These are phyloP conservation scores for Lolium perenne DNA, from an alignment of 176 grass and related monocot genomes.

Conservation along the genomic window DNA sequence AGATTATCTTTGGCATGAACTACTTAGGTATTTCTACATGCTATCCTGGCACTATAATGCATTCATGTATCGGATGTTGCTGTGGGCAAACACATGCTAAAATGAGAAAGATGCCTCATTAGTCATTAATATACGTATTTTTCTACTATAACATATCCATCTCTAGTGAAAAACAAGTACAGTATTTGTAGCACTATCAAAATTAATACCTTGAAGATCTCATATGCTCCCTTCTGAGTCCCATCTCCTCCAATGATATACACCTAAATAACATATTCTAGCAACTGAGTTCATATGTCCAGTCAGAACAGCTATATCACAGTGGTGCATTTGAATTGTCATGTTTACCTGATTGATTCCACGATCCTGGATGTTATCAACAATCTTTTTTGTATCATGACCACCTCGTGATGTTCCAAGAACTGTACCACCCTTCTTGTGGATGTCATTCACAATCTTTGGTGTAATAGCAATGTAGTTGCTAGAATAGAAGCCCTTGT, in stretches of 20 bases:
- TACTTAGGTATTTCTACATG: neutral
- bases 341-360: slow-evolving; percentile 91
- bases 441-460: slow-evolving; percentile 94
- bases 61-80: neutral
- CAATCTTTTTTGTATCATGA: slow-evolving; percentile 94
- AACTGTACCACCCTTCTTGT: slow-evolving; percentile 93
- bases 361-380: slow-evolving; percentile 95
- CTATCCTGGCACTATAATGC: neutral
- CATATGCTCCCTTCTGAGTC: slow-evolving; percentile 90
- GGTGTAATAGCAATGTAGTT: slow-evolving; percentile 86
- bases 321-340: slow-evolving; percentile 31
- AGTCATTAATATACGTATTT: neutral
- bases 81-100: neutral
- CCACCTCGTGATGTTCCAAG: slow-evolving; percentile 96
- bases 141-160: neutral
- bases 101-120: neutral
- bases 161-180: slow-evolving; percentile 5
- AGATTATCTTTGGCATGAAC: neutral
- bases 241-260: slow-evolving; percentile 90
- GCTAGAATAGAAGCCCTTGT: slow-evolving; percentile 97
- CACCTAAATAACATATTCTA: slow-evolving; percentile 51
- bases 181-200: neutral
- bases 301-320: neutral
- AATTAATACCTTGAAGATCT: slow-evolving; percentile 74
- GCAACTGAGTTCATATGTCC: slow-evolving; percentile 29